phyloP scores from a whole-genome alignment of 2,329 filamentous ascomycete species.

The Macrophomina pseudophaseolina region DNA sequence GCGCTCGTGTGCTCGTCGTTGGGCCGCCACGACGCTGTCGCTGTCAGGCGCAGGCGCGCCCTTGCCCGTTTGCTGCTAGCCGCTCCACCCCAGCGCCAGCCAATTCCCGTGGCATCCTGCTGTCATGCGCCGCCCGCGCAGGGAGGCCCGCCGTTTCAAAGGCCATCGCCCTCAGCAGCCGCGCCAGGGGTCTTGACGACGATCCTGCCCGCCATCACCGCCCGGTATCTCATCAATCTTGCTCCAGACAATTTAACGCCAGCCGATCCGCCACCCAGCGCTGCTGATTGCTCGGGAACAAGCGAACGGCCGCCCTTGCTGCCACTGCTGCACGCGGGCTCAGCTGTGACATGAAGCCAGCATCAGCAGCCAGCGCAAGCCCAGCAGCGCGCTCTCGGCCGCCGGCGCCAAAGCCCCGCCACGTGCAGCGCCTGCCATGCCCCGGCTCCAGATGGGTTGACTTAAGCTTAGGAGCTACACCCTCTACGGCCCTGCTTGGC shows the following conservation, averaged over 20 bases:
- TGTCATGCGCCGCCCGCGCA: slow-evolving; percentile 18
- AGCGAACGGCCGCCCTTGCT: slow-evolving; percentile 10
- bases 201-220: slow-evolving; percentile 17
- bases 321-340: neutral
- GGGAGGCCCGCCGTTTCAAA: slow-evolving; percentile 21
- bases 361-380: neutral
- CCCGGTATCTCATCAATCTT: slow-evolving; percentile 11
- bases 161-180: slow-evolving; percentile 2
- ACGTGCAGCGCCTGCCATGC: slow-evolving; percentile 1
- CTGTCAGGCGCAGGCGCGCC: slow-evolving; percentile 12
- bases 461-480: slow-evolving; percentile 21
- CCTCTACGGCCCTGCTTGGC: slow-evolving; percentile 11
- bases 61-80: slow-evolving; percentile 19
- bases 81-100: slow-evolving; percentile 13
- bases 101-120: slow-evolving; percentile 18
- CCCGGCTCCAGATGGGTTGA: neutral
- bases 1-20: slow-evolving; percentile 5
- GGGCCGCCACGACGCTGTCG: slow-evolving; percentile 9
- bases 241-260: slow-evolving; percentile 23
- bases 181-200: slow-evolving; percentile 20
- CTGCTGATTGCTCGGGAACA: slow-evolving; percentile 20
- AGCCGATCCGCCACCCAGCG: slow-evolving; percentile 19
- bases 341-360: neutral
- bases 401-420: neutral
- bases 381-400: neutral